Conservation (phyloP, 2,329 filamentous ascomycete genomes). For the Botrytis hyacinthi region DNA sequence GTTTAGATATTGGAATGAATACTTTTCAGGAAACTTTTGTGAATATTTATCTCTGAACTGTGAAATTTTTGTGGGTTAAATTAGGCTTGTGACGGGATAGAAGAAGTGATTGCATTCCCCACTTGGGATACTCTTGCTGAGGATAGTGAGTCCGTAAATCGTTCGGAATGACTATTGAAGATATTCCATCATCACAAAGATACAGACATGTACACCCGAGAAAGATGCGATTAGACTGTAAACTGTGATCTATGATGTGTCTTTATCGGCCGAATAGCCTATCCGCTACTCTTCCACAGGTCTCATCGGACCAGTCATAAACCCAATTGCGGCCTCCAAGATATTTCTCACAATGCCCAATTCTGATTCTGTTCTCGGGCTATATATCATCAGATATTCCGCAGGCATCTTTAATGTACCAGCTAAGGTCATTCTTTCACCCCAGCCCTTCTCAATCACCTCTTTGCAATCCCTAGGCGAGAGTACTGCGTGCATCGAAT, state of each 20-base stretch:
- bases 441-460: constrained; percentile 32
- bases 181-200: neutral
- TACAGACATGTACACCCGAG: neutral
- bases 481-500: constrained; percentile 31
- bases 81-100: too few relatives aligned
- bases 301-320: constrained; percentile 29
- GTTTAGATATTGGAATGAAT: neutral
- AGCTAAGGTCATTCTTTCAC: constrained; percentile 31
- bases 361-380: constrained; percentile 30
- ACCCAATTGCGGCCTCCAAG: constrained; percentile 30
- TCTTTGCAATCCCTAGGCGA: constrained; percentile 33
- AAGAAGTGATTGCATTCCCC: neutral
- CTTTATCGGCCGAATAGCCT: neutral
- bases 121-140: neutral
- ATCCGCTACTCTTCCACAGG: neutral
- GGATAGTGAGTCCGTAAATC: too few relatives aligned
- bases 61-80: neutral
- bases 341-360: constrained; percentile 29
- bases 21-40: neutral
- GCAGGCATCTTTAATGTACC: constrained; percentile 29
- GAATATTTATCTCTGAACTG: neutral
- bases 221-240: too few relatives aligned
- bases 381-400: constrained; percentile 32
- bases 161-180: neutral
- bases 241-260: too few relatives aligned